Conservation (phyloP, 2,329 filamentous ascomycete genomes). For the Xylaria hypoxylon region DNA sequence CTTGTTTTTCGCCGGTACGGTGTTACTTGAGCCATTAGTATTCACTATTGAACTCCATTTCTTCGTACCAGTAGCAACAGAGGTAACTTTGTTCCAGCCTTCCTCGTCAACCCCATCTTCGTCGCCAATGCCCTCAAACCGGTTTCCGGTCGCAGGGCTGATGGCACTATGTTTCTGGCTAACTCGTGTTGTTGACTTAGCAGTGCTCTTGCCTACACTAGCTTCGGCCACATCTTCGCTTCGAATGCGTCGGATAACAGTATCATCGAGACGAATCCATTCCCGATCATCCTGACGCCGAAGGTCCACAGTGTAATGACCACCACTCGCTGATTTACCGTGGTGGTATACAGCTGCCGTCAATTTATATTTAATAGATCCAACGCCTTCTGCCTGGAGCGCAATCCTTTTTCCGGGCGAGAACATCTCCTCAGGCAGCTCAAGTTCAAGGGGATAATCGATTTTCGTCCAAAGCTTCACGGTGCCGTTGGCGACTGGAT, state of each 20-base stretch:
- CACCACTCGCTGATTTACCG: constrained; percentile 93
- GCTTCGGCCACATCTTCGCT: constrained; percentile 90
- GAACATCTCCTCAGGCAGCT: constrained; percentile 91
- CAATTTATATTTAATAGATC: constrained; percentile 84
- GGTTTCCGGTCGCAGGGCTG: constrained; percentile 67
- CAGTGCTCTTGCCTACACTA: constrained; percentile 80
- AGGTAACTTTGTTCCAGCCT: constrained; percentile 85
- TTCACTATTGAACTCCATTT: constrained; percentile 81
- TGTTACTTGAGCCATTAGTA: constrained; percentile 68
- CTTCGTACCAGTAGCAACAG: constrained; percentile 72
- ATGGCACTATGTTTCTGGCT: constrained; percentile 67
- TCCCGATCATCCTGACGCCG: constrained; percentile 93
- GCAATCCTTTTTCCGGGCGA: constrained; percentile 78
- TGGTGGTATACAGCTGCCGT: constrained; percentile 97
- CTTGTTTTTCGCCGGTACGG: constrained; percentile 66
- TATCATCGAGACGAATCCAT: constrained; percentile 97
- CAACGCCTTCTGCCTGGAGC: constrained; percentile 71
- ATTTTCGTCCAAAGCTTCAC: constrained; percentile 99
- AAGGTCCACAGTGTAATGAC: constrained; percentile 98
- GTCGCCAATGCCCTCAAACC: constrained; percentile 77
- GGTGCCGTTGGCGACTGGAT: constrained; percentile 81
- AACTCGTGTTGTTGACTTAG: constrained; percentile 70
- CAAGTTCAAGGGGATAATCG: constrained; percentile 92
- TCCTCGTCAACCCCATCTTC: constrained; percentile 75
- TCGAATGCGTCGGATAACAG: constrained; percentile 83